These are phyloP conservation scores for Phytopythium sindhum DNA, from an alignment of 352 stramenopile genomes.

Conservation along the genomic window DNA sequence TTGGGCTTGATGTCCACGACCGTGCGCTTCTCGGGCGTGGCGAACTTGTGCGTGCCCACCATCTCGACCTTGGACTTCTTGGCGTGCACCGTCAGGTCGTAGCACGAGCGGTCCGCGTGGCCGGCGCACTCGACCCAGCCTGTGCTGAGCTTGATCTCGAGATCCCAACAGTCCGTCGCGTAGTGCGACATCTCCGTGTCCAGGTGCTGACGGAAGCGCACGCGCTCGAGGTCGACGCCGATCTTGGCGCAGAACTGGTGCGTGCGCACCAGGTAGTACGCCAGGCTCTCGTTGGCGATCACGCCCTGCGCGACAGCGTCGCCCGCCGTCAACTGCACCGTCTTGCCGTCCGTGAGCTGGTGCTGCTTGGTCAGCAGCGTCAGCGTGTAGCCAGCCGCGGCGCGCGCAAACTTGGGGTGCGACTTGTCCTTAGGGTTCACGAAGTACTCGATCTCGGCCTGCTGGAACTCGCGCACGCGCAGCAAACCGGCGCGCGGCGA, in stretches of 20 bases:
- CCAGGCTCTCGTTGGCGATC: slow-evolving; percentile 98
- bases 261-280: slow-evolving; percentile 98
- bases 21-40: slow-evolving; percentile 93
- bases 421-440: slow-evolving; percentile 98
- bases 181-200: slow-evolving; percentile 99
- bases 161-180: slow-evolving; percentile 98
- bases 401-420: slow-evolving; percentile 94
- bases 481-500: slow-evolving; percentile 95
- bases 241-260: slow-evolving; percentile 94
- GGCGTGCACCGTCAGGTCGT: slow-evolving; percentile 92
- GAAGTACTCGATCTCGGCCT: slow-evolving; percentile 99
- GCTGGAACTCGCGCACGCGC: slow-evolving; percentile 98
- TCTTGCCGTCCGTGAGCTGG: slow-evolving; percentile 97
- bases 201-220: slow-evolving; percentile 99
- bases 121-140: slow-evolving; percentile 99
- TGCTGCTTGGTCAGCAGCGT: slow-evolving; percentile 93
- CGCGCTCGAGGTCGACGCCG: slow-evolving; percentile 91
- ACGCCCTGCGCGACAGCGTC: slow-evolving; percentile 92
- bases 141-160: slow-evolving; percentile 98
- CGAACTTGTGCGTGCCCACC: slow-evolving; percentile 86
- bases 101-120: slow-evolving; percentile 98
- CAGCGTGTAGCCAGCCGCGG: slow-evolving; percentile 83
- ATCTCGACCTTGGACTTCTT: slow-evolving; percentile 89
- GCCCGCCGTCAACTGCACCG: slow-evolving; percentile 87
- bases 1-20: slow-evolving; percentile 95